phyloP scores from a whole-genome alignment of 768 basidiomycete species.

The Mycena venus region DNA sequence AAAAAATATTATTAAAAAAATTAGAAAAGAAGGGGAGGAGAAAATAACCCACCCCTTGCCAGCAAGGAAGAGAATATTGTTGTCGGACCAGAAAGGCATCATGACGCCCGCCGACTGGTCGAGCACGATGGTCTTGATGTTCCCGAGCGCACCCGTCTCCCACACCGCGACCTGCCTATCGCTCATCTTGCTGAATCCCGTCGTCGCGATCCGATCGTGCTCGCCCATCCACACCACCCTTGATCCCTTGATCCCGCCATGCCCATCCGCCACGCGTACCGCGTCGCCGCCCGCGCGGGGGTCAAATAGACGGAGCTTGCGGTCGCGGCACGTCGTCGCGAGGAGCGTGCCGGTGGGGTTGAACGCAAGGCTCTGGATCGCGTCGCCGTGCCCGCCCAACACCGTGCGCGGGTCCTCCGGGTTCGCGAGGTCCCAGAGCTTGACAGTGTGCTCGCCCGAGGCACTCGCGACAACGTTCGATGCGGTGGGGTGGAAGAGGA shows the following conservation, averaged over 20 bases:
- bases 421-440: conserved; percentile 91
- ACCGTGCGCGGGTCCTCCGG: conserved; percentile 73
- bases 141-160: conserved; percentile 85
- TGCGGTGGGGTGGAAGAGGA: conserved; percentile 94
- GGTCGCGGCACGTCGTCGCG: conserved; percentile 92
- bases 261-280: conserved; percentile 86
- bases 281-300: conserved; percentile 87
- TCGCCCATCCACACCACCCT: conserved; percentile 94
- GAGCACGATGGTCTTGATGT: conserved; percentile 49
- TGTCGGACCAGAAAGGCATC: conserved; percentile 99
- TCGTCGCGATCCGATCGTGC: conserved; percentile 89
- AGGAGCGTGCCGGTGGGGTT: conserved; percentile 85
- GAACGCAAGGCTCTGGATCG: conserved; percentile 89
- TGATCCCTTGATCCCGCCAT: conserved; percentile 93
- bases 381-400: conserved; percentile 85
- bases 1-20: conserved; percentile 59
- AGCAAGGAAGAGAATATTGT: conserved; percentile 84
- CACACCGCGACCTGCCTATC: conserved; percentile 93
- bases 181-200: conserved; percentile 97
- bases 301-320: conserved; percentile 93
- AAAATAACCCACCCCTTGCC: conserved; percentile 8
- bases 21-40: background rate
- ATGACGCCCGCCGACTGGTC: background rate
- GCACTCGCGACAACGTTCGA: conserved; percentile 86
- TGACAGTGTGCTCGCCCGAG: conserved; percentile 87